Conservation (phyloP, 805 yeast species). For the Millerozyma acaciae region DNA sequence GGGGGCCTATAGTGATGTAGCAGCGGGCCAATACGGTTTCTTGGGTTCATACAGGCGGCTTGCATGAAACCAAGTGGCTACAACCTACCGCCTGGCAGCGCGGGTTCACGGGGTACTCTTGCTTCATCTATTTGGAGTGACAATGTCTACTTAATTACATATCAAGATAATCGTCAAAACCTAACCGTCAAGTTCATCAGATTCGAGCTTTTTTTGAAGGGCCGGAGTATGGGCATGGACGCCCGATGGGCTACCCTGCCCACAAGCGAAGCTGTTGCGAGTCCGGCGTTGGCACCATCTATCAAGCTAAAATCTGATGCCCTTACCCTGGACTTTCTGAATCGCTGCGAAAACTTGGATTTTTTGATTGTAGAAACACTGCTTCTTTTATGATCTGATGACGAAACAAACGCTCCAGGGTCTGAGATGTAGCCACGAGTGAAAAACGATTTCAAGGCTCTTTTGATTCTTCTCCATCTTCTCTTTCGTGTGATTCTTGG, state of each 20-base stretch:
- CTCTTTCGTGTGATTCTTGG: conserved; percentile 31
- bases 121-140: no score
- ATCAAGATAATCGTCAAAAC: conserved; percentile 8
- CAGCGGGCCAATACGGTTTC: no score
- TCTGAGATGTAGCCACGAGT: conserved; percentile 24
- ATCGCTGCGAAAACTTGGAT: conserved; percentile 19
- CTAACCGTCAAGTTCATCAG: conserved; percentile 15
- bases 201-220: conserved; percentile 9
- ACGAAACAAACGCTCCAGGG: conserved; percentile 20
- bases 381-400: conserved; percentile 11
- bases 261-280: conserved; percentile 16
- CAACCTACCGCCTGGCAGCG: no score
- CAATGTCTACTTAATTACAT: no score
- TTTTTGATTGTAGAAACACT: conserved; percentile 22
- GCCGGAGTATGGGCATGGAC: conserved; percentile 16
- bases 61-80: no score
- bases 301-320: conserved; percentile 13
- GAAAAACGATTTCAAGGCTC: conserved; percentile 25
- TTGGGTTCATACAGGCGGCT: no score
- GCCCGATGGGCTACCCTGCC: conserved; percentile 19
- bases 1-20: no score
- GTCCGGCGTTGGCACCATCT: conserved; percentile 16
- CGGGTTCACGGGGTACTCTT: no score
- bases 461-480: conserved; percentile 27
- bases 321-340: conserved; percentile 10